A percentile compares a stretch with the other conserved stretches of the same genome.
Conservation (phyloP, 257 asterid species). For the Capsicum pubescens region DNA sequence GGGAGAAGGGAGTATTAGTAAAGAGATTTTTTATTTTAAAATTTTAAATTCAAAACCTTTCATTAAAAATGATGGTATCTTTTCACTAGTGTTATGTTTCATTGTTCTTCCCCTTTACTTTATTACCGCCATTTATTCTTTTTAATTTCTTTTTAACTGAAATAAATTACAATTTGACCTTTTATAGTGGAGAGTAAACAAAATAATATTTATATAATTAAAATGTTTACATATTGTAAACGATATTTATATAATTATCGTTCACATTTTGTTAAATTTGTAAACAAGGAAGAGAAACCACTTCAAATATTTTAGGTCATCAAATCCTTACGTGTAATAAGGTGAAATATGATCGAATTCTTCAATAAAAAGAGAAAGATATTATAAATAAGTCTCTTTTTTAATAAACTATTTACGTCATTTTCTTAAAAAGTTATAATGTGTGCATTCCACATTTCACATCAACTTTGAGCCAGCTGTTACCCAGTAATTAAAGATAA, state of each 20-base stretch:
- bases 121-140: background rate
- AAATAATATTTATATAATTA: background rate
- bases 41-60: too few species aligned
- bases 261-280: background rate
- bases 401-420: too few species aligned
- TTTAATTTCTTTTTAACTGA: background rate
- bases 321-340: background rate
- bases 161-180: background rate
- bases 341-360: background rate
- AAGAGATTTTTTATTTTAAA: too few species aligned
- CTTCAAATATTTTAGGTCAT: background rate
- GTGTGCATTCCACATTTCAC: constrained; percentile 4
- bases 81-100: background rate
- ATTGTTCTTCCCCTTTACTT: background rate
- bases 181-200: constrained; percentile 2
- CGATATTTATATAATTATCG: background rate
- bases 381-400: too few species aligned
- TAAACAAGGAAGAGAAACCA: too few species aligned
- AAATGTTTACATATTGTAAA: too few species aligned
- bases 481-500: background rate
- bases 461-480: constrained; percentile 15
- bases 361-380: too few species aligned
- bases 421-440: too few species aligned
- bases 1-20: too few species aligned
- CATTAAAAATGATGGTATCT: background rate